Percentiles rank a stretch among this genome's conserved stretches.
Evolutionary conservation across 2,329 filamentous ascomycete genomes (phyloP).

Genomic region (Penicillium sp.): DNA sequence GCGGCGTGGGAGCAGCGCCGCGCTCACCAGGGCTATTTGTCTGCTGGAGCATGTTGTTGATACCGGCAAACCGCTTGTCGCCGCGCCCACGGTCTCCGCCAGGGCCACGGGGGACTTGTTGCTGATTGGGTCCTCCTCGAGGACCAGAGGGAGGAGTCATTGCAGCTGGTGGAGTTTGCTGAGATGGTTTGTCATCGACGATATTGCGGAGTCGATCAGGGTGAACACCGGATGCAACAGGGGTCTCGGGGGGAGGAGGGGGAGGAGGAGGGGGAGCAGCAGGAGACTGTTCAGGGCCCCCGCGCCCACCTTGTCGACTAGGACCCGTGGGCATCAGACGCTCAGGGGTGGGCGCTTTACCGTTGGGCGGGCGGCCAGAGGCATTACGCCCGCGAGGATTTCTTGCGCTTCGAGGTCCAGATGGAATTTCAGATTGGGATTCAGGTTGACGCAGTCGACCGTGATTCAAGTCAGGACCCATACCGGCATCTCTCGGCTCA

Average conservation of each 20-base stretch:
- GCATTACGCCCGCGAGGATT: conserved; percentile 24
- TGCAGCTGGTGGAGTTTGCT: conserved; percentile 26
- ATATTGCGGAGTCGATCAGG: conserved; percentile 52
- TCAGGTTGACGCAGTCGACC: conserved; percentile 47
- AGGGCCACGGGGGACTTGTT: conserved; percentile 38
- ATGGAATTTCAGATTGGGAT: conserved; percentile 47
- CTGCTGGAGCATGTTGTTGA: conserved; percentile 50
- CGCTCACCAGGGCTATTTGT: conserved; percentile 36
- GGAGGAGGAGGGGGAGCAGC: conserved; percentile 31
- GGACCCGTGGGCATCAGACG: conserved; percentile 47
- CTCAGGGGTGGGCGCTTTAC: conserved; percentile 30
- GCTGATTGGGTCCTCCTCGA: conserved; percentile 37
- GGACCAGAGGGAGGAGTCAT: conserved; percentile 42
- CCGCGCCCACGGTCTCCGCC: conserved; percentile 41
- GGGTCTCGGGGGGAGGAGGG: conserved; percentile 23
- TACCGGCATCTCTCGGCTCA: conserved; percentile 39
- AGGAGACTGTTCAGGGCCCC: conserved; percentile 32
- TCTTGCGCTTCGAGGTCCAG: conserved; percentile 52
- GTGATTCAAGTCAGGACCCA: conserved; percentile 45
- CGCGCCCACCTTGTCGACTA: conserved; percentile 37
- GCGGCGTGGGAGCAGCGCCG: conserved; percentile 30
- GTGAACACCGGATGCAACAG: conserved; percentile 50
- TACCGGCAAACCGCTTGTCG: conserved; percentile 48
- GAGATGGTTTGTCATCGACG: conserved; percentile 32
- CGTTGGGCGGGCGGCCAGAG: conserved; percentile 25